Evolutionary conservation across 441 rosid genomes (phyloP).

Genomic region (Erodium moschatum): DNA sequence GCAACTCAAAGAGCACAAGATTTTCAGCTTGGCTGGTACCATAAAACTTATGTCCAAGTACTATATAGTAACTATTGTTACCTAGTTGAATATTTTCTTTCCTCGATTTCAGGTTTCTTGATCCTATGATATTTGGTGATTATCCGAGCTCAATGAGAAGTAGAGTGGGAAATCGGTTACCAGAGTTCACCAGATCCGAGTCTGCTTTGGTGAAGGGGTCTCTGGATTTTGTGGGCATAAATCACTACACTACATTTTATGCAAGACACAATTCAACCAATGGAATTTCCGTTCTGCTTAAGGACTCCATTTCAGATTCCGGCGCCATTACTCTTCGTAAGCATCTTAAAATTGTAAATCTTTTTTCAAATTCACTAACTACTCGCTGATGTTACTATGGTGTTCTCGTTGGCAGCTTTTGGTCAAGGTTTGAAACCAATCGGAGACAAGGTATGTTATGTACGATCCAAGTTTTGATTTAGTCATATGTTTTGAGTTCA

Average conservation of each 20-base stretch:
- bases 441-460: constrained; percentile 52
- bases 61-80: not conserved
- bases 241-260: constrained; percentile 55
- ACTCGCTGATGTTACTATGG: not conserved
- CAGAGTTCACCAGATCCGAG: constrained; percentile 50
- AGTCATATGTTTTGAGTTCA: not conserved
- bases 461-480: not conserved
- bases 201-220: constrained; percentile 63
- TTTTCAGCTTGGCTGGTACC: constrained; percentile 75
- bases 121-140: constrained; percentile 75
- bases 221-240: constrained; percentile 42
- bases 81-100: not conserved
- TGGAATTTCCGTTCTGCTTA: constrained; percentile 31
- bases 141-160: constrained; percentile 84
- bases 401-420: constrained; percentile 41
- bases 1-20: constrained; percentile 76
- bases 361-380: not conserved
- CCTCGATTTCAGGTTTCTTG: constrained; percentile 52
- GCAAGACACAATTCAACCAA: constrained; percentile 33
- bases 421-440: constrained; percentile 36
- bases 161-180: constrained; percentile 62
- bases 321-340: constrained; percentile 43
- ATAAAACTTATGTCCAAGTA: not conserved
- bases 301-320: constrained; percentile 62
- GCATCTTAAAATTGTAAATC: not conserved